phyloP scores from a whole-genome alignment of 495 filamentous ascomycete genomes.

The Massariosphaeria phaeospora region DNA sequence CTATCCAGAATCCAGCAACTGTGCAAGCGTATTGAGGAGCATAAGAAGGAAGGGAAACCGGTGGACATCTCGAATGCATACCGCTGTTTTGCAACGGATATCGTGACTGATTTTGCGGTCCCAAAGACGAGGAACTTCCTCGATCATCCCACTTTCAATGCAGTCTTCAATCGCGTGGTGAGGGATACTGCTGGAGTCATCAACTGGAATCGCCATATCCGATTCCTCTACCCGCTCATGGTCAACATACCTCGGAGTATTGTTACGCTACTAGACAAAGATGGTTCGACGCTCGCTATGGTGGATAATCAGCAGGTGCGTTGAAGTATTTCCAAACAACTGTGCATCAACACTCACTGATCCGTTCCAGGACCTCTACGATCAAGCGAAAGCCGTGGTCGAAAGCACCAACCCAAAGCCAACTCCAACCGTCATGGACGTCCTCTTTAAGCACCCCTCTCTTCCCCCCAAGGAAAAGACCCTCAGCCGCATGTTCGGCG shows the following conservation, averaged over 20 bases:
- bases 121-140: conserved; percentile 7
- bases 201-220: conserved; percentile 8
- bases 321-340: background rate
- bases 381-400: conserved; percentile 1
- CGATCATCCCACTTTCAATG: background rate
- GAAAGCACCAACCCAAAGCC: background rate
- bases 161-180: background rate
- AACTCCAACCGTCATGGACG: conserved; percentile 7
- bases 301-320: conserved; percentile 8
- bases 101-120: conserved; percentile 1
- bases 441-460: background rate
- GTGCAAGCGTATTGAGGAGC: conserved; percentile 2
- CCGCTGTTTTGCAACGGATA: conserved; percentile 9
- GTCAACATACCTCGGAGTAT: background rate
- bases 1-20: conserved; percentile 45
- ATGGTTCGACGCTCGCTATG: background rate
- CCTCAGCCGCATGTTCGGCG: background rate
- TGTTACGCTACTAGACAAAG: background rate
- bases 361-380: background rate
- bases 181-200: conserved; percentile 4
- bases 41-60: background rate
- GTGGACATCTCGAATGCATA: conserved; percentile 2
- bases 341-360: background rate
- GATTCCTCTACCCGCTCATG: conserved; percentile 1
- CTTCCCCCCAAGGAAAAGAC: conserved; percentile 19